Evolutionary conservation across 176 grass and related monocot species (phyloP), one percentile per base, ranked within the genome.

Genomic region (Pharus latifolius): DNA sequence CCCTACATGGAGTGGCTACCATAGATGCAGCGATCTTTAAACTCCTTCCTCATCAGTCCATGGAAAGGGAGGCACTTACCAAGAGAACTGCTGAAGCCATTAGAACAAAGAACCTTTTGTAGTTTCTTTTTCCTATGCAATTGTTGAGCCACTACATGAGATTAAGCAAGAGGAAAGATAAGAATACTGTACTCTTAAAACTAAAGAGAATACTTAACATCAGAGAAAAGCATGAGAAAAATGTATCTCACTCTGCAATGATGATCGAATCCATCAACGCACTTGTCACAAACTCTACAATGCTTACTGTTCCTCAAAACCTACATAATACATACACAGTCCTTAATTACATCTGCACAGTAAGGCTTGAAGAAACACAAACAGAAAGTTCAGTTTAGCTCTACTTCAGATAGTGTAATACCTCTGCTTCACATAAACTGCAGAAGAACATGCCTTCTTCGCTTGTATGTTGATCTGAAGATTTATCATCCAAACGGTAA

Each of bases 191-290:
- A 28, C 65, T 51, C 41, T 32, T 61, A 11, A 30, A 12, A 62
- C 17, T 1, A 56, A 70, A 74, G 12, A 80, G 51, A 23, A 20
- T 22, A 14, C 35, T 48, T 9, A 70, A 44, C 40, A 56, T 33
- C 14, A 77, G 17, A 49, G 29, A 27, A 77, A 26, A 61, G 30
- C 35, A 46, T 14, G 40, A 60, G n/a, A 53, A 32, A 69, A 73
- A 31, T 27, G 58, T 10, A 53, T 50, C 77, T 68, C 85, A 98
- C 95, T 49, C 95, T 91, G 78, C 95, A 98, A 47, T 98, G 95
- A 77, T 98, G 95, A 88, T 98, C 95, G 47, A 98, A 98, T 20
- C 95, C 95, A 60, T 94, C 95, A 55, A 98, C 90, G 73, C 95
- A 98, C 66, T 98, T 98, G 78, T 98, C 95, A 34, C 95, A 98